Evolutionary conservation across 1,284 basidiomycete species (phyloP).

Genomic region (Inonotus hispidus): DNA sequence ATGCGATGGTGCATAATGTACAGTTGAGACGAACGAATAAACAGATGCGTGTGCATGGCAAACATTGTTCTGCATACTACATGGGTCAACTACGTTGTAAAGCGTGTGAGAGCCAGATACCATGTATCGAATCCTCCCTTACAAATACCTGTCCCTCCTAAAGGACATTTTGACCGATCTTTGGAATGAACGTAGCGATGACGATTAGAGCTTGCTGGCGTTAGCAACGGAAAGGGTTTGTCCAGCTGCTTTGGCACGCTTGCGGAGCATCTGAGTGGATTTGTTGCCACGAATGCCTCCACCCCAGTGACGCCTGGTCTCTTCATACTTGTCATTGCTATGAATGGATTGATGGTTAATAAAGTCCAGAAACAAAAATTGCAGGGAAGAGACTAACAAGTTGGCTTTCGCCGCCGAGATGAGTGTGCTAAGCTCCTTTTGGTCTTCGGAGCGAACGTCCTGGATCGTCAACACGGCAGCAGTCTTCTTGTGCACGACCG

Average conservation of each 20-base stretch:
- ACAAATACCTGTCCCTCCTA: background rate
- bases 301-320: conserved; percentile 89
- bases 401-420: conserved; percentile 96
- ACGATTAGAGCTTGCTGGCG: conserved; percentile 54
- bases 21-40: conserved; percentile 7
- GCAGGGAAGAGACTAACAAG: conserved; percentile 62
- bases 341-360: conserved; percentile 8
- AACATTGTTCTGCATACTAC: conserved; percentile 17
- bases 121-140: background rate
- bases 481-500: conserved; percentile 98
- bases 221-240: conserved; percentile 50
- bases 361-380: background rate
- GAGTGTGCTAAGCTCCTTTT: conserved; percentile 88
- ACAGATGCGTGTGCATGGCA: conserved; percentile 11
- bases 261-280: conserved; percentile 87
- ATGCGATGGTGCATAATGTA: conserved; percentile 1
- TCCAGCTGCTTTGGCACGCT: conserved; percentile 90
- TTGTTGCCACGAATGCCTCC: conserved; percentile 94
- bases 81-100: conserved; percentile 1
- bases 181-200: background rate
- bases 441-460: conserved; percentile 93
- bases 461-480: conserved; percentile 87
- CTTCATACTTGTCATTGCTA: conserved; percentile 95
- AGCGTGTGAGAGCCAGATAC: background rate
- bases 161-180: conserved; percentile 5